Evolutionary conservation across 352 stramenopile species (phyloP).

Genomic region (Elongisporangium anandrum): DNA sequence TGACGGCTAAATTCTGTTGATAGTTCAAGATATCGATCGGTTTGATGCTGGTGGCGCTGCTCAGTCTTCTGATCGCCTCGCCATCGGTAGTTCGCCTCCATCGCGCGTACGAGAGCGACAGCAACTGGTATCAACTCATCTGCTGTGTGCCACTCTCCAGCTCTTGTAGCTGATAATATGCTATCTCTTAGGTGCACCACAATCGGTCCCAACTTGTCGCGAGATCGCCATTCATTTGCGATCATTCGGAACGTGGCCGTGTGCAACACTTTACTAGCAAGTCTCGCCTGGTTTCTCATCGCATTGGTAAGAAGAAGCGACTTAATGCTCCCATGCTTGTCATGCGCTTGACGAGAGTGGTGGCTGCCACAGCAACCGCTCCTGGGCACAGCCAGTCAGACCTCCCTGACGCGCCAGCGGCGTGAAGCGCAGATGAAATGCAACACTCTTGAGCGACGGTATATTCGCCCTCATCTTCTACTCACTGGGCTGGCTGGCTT

Average conservation of each 20-base stretch:
- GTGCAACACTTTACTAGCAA: slow-evolving; percentile 37
- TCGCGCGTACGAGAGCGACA: slow-evolving; percentile 25
- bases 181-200: slow-evolving; percentile 17
- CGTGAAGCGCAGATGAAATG: not conserved
- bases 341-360: too few relatives aligned
- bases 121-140: slow-evolving; percentile 26
- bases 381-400: not conserved
- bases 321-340: not conserved
- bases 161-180: slow-evolving; percentile 2
- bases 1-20: not conserved
- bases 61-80: slow-evolving; percentile 36
- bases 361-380: not conserved
- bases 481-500: too few relatives aligned
- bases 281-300: slow-evolving; percentile 46
- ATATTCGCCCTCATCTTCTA: not conserved
- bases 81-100: slow-evolving; percentile 39
- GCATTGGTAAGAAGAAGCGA: slow-evolving; percentile 27
- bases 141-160: not conserved
- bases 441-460: slow-evolving; percentile 10
- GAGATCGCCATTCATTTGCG: slow-evolving; percentile 16
- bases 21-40: slow-evolving; percentile 6
- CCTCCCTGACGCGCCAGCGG: not conserved
- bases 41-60: slow-evolving; percentile 21
- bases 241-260: slow-evolving; percentile 27
- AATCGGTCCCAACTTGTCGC: slow-evolving; percentile 9